Conservation (phyloP, 2,329 filamentous ascomycete genomes). For the Colletotrichum australisinense region DNA sequence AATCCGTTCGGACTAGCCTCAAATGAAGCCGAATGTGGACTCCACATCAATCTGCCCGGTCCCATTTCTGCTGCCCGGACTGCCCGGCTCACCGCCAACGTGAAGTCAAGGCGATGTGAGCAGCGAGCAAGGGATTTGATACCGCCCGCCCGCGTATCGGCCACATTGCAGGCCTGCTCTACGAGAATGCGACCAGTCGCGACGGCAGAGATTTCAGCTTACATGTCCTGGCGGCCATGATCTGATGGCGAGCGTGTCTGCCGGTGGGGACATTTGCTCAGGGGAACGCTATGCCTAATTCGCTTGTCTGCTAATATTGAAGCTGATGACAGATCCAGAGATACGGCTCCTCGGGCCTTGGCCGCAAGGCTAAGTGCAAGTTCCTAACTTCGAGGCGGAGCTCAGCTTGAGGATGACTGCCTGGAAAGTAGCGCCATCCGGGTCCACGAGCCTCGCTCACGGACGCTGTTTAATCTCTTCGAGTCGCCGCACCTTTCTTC, state of each 20-base stretch:
- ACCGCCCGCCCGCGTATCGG: conserved; percentile 13
- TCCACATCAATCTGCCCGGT: conserved; percentile 12
- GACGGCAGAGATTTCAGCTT: conserved; percentile 22
- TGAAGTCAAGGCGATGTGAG: neutral
- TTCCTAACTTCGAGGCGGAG: neutral
- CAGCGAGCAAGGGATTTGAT: neutral
- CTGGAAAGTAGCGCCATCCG: conserved; percentile 9
- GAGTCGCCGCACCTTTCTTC: neutral
- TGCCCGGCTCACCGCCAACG: conserved; percentile 24
- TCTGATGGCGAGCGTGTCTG: conserved; percentile 19
- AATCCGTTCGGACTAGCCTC: neutral
- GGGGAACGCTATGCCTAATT: conserved; percentile 13
- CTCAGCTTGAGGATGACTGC: neutral
- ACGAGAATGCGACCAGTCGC: neutral
- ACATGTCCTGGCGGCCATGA: conserved; percentile 10
- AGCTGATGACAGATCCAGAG: neutral
- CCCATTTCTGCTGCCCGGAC: conserved; percentile 7
- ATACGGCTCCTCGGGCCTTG: neutral
- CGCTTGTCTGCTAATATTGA: conserved; percentile 2
- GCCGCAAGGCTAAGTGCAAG: neutral
- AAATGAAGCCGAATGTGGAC: conserved; percentile 7
- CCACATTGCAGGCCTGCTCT: neutral
- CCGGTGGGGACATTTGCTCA: neutral
- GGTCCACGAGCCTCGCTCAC: conserved; percentile 27
- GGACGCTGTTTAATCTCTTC: conserved; percentile 23